phyloP scores from a whole-genome alignment of 164 flowering plant species.

The Platanus orientalis region DNA sequence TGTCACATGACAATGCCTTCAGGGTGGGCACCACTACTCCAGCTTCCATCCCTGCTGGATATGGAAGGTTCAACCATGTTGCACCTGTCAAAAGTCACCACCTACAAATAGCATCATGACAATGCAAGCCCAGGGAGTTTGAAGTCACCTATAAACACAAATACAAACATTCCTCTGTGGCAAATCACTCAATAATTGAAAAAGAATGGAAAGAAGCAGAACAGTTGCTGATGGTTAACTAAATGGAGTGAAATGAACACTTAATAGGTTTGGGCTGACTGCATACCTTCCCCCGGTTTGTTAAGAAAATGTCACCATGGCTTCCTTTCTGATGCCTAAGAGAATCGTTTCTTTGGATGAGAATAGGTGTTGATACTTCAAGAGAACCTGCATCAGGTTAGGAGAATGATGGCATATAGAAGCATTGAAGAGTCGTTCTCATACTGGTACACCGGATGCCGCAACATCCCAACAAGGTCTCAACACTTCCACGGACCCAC shows the following conservation, averaged over 20 bases:
- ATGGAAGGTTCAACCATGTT: slow-evolving; percentile 93
- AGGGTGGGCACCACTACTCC: slow-evolving; percentile 81
- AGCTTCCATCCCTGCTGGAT: slow-evolving; percentile 77
- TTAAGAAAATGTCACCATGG: slow-evolving; percentile 95
- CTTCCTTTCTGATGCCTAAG: slow-evolving; percentile 89
- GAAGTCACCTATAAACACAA: slow-evolving; percentile 67
- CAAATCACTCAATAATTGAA: not conserved
- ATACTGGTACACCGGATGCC: slow-evolving; percentile 92
- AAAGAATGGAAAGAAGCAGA: not conserved
- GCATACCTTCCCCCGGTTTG: slow-evolving; percentile 94
- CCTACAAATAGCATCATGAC: slow-evolving; percentile 89
- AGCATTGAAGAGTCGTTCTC: slow-evolving; percentile 95
- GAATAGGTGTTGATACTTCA: slow-evolving; percentile 93
- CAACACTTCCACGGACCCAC: slow-evolving; percentile 96
- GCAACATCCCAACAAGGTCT: slow-evolving; percentile 98
- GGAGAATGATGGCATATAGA: slow-evolving; percentile 79
- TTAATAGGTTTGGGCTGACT: not conserved
- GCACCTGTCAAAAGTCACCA: slow-evolving; percentile 89
- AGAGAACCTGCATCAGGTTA: slow-evolving; percentile 51
- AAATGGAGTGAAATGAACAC: not conserved
- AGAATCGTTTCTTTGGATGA: slow-evolving; percentile 76
- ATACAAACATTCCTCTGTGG: not conserved
- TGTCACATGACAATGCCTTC: slow-evolving; percentile 60
- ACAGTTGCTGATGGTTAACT: not conserved
- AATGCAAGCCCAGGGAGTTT: slow-evolving; percentile 80